A percentile compares a stretch with the other conserved stretches of the same genome.
These are phyloP conservation scores for Oxyria digyna DNA, from an alignment of 148 eudicot species.

Conservation along the genomic window DNA sequence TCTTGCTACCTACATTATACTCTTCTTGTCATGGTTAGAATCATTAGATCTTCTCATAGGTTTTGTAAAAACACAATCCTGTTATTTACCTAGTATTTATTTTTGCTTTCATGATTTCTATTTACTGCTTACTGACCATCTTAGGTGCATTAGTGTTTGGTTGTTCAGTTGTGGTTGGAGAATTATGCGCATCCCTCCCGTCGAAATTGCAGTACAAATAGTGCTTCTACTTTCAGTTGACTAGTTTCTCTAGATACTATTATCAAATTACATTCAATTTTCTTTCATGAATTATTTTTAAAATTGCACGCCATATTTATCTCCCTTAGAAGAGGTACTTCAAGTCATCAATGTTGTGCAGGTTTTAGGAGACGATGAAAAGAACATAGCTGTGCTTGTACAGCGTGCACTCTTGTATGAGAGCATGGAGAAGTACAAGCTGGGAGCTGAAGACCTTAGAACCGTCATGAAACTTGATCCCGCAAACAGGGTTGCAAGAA, in stretches of 20 bases:
- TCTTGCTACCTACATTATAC: background rate
- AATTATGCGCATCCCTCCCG: background rate
- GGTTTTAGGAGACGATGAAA: constrained; percentile 56
- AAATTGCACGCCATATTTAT: background rate
- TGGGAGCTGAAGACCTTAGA: constrained; percentile 93
- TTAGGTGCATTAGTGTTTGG: background rate
- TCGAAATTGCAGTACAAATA: background rate
- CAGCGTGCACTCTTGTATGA: constrained; percentile 93
- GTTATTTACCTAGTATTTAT: background rate
- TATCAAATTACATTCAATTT: background rate
- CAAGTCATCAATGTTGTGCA: constrained; percentile 30
- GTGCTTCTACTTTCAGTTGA: background rate
- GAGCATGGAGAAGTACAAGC: constrained; percentile 95
- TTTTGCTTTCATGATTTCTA: background rate
- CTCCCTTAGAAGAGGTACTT: background rate
- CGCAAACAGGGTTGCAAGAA: constrained; percentile 77
- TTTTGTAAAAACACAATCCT: too few species aligned
- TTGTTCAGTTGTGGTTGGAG: background rate
- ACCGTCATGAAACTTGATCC: constrained; percentile 94
- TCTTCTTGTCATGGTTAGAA: background rate
- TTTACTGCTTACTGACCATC: background rate
- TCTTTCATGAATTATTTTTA: background rate
- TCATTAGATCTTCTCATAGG: background rate
- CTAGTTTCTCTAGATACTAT: background rate
- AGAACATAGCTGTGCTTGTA: constrained; percentile 61